Percentiles rank a stretch among this genome's conserved stretches.
Evolutionary conservation across 352 stramenopile genomes (phyloP).

Genomic region (Pythium coloratum): DNA sequence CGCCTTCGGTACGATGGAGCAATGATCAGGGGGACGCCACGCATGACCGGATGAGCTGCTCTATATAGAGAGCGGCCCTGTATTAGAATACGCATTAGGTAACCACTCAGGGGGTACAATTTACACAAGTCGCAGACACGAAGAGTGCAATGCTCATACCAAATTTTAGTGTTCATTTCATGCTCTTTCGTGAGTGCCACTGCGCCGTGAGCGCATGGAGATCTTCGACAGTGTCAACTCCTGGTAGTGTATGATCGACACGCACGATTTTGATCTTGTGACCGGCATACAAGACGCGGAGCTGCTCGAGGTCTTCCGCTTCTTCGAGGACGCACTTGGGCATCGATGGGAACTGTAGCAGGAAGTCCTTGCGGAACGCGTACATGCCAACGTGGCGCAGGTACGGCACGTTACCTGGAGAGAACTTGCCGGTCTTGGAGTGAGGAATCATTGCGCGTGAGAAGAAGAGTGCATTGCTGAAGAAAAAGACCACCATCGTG

Average conservation of each 20-base stretch:
- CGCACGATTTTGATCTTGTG: constrained; percentile 69
- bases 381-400: constrained; percentile 83
- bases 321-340: constrained; percentile 52
- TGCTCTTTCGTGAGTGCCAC: constrained; percentile 25
- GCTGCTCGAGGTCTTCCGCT: constrained; percentile 79
- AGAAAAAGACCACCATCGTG: not conserved
- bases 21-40: constrained; percentile 14
- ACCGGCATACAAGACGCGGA: constrained; percentile 79
- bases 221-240: constrained; percentile 71
- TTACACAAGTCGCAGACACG: not conserved
- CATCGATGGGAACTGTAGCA: constrained; percentile 68
- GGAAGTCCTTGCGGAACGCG: constrained; percentile 72
- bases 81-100: not conserved
- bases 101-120: not conserved
- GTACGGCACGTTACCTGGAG: constrained; percentile 47
- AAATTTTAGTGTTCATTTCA: too few relatives aligned
- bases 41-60: constrained; percentile 7
- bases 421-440: constrained; percentile 62
- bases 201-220: constrained; percentile 49
- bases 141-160: not conserved
- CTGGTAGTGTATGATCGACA: constrained; percentile 60
- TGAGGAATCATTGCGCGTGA: constrained; percentile 79
- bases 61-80: constrained; percentile 1
- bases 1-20: not conserved
- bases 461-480: constrained; percentile 84